phyloP scores from a whole-genome alignment of 306 rosid species.

The Ziziphus jujuba region DNA sequence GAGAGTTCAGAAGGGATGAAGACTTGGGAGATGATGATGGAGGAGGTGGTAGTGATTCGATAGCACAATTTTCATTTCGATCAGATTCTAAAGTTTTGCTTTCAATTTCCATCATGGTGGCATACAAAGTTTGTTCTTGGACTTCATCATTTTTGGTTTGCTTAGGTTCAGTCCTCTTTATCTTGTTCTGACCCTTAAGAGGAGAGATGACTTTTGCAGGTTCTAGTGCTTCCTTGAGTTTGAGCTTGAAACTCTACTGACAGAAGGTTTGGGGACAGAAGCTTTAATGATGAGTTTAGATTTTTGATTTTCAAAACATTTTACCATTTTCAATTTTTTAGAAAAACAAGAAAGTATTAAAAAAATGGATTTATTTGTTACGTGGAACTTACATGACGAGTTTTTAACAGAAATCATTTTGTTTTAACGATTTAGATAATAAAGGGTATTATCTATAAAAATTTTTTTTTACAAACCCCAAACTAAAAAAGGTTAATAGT shows the following conservation, averaged over 20 bases:
- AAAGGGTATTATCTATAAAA: too few relatives aligned
- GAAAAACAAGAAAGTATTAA: too few relatives aligned
- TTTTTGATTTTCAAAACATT: too few relatives aligned
- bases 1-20: slow-evolving; percentile 25
- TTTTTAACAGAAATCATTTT: too few relatives aligned
- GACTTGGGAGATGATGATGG: slow-evolving; percentile 30
- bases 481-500: too few relatives aligned
- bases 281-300: too few relatives aligned
- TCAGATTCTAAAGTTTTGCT: slow-evolving; percentile 42
- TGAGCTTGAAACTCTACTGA: slow-evolving; percentile 37
- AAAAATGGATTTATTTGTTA: too few relatives aligned
- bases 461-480: too few relatives aligned
- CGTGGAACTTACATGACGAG: too few relatives aligned
- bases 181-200: slow-evolving; percentile 35
- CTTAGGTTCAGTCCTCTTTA: slow-evolving; percentile 31
- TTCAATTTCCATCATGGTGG: slow-evolving; percentile 56
- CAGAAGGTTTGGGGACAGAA: slow-evolving; percentile 47
- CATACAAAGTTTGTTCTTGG: slow-evolving; percentile 71
- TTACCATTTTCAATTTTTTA: too few relatives aligned
- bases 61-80: slow-evolving; percentile 34
- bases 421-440: too few relatives aligned
- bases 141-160: slow-evolving; percentile 38
- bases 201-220: slow-evolving; percentile 40
- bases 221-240: slow-evolving; percentile 41
- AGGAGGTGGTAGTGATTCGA: slow-evolving; percentile 30